Base-by-base conservation (phyloP, 805 yeast species). In the Zygotorulaspora chibaensis region DNA sequence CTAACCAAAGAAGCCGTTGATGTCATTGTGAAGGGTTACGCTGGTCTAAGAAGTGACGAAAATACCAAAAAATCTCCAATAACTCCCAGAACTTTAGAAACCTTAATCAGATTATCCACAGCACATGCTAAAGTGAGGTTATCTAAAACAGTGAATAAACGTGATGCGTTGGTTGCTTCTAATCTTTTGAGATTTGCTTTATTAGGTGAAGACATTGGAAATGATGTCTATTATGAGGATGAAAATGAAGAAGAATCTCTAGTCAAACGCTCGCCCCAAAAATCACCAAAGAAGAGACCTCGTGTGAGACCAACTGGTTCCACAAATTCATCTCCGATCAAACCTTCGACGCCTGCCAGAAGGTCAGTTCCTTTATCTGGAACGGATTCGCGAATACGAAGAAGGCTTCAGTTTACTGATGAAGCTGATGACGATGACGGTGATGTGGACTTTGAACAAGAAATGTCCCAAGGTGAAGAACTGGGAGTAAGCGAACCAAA, bases 91-190 rank as follows among this genome's bases (percentile, higher is more conserved):
- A 93, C 98, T 3, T 73, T 91, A 56, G 99, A 91, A 68, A 91
- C 99, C 0, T 73, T 91, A 54, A 91, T 91, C 65, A 95, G 99
- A 74, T 72, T 91, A 48, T 75, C 97, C 0, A 87, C 97, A 1
- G 98, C 99, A 0, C 98, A 93, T 67, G 98, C 98, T 9, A 91
- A 93, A 65, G 87, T 91, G n/a, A 77, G 98, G 56, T 72, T 93
- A 46, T 84, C 95, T 17, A 79, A 77, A 55, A 75, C 78, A 1
- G 84, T 93, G 13, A 87, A 83, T 27, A 75, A 76, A 16, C 75
- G 74, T 52, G 99, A 93, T 66, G 96, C 96, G 1, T 69, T 73
- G 52, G 84, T 86, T 31, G 99, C 99, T 3, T 91, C 87, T 55
- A 83, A 83, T 56, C 67, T 93, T 60, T 72, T 93, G 53, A 77